Base-by-base conservation (phyloP, 345 rosid species). In the Conringia planisiliqua region DNA sequence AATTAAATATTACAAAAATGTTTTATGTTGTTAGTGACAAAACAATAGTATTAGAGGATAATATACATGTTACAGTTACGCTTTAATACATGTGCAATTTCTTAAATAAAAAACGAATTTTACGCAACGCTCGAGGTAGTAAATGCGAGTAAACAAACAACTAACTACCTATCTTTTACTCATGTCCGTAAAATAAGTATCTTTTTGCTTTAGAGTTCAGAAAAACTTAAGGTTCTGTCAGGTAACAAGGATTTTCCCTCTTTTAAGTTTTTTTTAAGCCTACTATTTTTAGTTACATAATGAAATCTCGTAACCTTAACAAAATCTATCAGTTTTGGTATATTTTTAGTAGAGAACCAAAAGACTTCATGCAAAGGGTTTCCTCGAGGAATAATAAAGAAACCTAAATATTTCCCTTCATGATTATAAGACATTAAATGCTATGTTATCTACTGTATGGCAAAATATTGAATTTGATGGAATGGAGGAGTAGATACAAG, bases 401-500 rank as follows among this genome's bases (percentile, higher is more conserved):
- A 50, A 72, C 20, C n/a, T 38, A 27, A 39, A 29, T 5, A 50
- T 38, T 30, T 60, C 12, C 43, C 14, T 52, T 18, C 4, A 17
- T 10, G 56, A 51, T 22, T 29, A 18, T 7, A 36, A 16, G 33
- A 72, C 46, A 55, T 42, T 42, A 5, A 55, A 43, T 56, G 65
- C 7, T 22, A 43, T 43, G 22, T 30, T 43, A 56, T 24, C 44
- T 64, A 64, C 16, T 52, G 1, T 1, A 10, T 9, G 3, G 4
- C 3, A 58, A 52, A 63, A 24, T 60, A 60, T 24, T 48, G 16
- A 61, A 61, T 62, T 8, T 22, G 32, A 36, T 16, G 47, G 61
- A 29, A 55, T 54, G 46, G 71, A 64, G 39, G 43, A 64, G 72
- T 65, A 46, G 72, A 35, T 46, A 24, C 58, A 56, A 44, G 29